Evolutionary conservation across 2,329 filamentous ascomycete species (phyloP).

Genomic region (Acrocalymma vagum): DNA sequence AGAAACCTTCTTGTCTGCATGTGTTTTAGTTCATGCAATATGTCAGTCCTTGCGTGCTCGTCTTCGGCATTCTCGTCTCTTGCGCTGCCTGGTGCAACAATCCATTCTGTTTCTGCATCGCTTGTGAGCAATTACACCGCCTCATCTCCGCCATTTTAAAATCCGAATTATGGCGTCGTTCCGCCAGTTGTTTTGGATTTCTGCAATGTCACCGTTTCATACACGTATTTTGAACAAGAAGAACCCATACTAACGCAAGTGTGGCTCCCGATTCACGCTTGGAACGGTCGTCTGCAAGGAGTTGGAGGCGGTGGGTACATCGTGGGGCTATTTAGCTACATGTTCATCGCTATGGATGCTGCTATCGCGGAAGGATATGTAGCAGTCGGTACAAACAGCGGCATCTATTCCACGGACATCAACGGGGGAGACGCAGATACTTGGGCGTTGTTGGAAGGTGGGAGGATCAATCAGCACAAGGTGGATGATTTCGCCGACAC

Average conservation of each 20-base stretch:
- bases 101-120: too few relatives aligned
- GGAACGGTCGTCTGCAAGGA: constrained; percentile 32
- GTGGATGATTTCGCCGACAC: constrained; percentile 46
- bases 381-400: constrained; percentile 32
- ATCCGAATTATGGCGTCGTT: too few relatives aligned
- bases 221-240: constrained; percentile 21
- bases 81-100: too few relatives aligned
- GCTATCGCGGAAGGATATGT: constrained; percentile 33
- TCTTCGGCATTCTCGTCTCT: too few relatives aligned
- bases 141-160: too few relatives aligned
- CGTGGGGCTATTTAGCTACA: constrained; percentile 20
- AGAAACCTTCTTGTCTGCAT: too few relatives aligned
- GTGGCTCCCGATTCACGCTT: constrained; percentile 24
- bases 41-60: too few relatives aligned
- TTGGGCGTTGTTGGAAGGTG: constrained; percentile 28
- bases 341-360: constrained; percentile 17
- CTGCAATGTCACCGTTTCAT: too few relatives aligned
- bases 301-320: constrained; percentile 31
- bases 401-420: constrained; percentile 12
- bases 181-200: too few relatives aligned
- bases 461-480: constrained; percentile 28
- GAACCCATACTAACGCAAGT: constrained; percentile 15
- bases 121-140: too few relatives aligned
- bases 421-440: constrained; percentile 4
- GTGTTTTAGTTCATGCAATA: too few relatives aligned